A percentile compares a stretch with the other conserved stretches of the same genome.
Evolutionary conservation across 1,284 basidiomycete genomes (phyloP).

Genomic region (Cryptococcus sp.): DNA sequence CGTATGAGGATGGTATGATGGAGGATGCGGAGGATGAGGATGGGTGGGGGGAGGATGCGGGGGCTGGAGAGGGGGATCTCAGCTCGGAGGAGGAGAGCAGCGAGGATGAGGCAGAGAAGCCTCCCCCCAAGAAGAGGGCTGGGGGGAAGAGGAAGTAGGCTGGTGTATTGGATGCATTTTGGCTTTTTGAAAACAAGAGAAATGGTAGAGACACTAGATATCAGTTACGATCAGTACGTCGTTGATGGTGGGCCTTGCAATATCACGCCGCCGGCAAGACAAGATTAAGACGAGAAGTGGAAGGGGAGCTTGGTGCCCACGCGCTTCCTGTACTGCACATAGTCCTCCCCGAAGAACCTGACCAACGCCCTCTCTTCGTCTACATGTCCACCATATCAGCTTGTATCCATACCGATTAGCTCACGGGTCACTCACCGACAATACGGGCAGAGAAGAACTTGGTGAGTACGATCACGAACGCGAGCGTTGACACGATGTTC

Average conservation of each 20-base stretch:
- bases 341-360: slow-evolving; percentile 77
- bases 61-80: slow-evolving; percentile 14
- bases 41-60: slow-evolving; percentile 11
- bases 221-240: neutral
- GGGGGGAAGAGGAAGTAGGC: slow-evolving; percentile 8
- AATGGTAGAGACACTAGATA: neutral
- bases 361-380: slow-evolving; percentile 71
- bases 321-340: slow-evolving; percentile 62
- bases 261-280: no score
- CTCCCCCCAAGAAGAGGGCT: slow-evolving; percentile 15
- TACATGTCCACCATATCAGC: slow-evolving; percentile 37
- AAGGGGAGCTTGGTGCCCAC: slow-evolving; percentile 70
- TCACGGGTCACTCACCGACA: slow-evolving; percentile 57
- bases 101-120: slow-evolving; percentile 28
- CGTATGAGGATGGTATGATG: slow-evolving; percentile 57
- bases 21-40: slow-evolving; percentile 55
- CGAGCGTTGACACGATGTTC: slow-evolving; percentile 64
- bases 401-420: neutral
- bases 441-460: slow-evolving; percentile 83
- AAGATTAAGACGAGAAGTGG: slow-evolving; percentile 14
- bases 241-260: neutral
- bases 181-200: neutral
- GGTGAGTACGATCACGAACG: slow-evolving; percentile 61
- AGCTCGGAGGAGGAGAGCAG: slow-evolving; percentile 21
- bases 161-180: neutral